These are phyloP conservation scores for Citeromyces nyonsensis DNA, from an alignment of 805 yeast genomes.

Conservation along the genomic window DNA sequence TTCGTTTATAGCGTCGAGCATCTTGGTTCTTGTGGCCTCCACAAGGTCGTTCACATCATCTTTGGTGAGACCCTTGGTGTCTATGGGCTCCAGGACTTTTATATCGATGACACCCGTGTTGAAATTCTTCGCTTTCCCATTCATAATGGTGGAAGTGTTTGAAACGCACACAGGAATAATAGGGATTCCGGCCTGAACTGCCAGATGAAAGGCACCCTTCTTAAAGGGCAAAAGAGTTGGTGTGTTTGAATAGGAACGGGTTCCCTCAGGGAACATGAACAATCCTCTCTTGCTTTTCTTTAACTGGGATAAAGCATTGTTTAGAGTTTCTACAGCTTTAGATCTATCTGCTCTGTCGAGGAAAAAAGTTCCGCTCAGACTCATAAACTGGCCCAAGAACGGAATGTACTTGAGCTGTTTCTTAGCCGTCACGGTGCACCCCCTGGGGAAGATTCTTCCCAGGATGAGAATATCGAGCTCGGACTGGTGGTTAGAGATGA, in stretches of 20 bases:
- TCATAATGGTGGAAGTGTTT: constrained; percentile 66
- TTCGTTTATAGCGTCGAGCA: constrained; percentile 27
- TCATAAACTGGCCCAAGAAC: constrained; percentile 94
- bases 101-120: constrained; percentile 63
- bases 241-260: constrained; percentile 63
- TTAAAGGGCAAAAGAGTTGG: constrained; percentile 77
- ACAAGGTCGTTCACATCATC: constrained; percentile 57
- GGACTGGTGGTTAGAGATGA: constrained; percentile 83
- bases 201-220: constrained; percentile 96
- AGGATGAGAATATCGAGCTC: constrained; percentile 71
- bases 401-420: constrained; percentile 74
- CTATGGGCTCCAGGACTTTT: constrained; percentile 69
- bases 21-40: constrained; percentile 35
- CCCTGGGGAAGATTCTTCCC: constrained; percentile 75
- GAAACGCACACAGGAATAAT: constrained; percentile 79
- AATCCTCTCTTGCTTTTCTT: constrained; percentile 54
- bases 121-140: constrained; percentile 45
- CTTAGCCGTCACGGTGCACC: constrained; percentile 88
- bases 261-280: constrained; percentile 95
- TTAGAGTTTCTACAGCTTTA: constrained; percentile 63
- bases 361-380: constrained; percentile 79
- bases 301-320: constrained; percentile 47
- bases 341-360: constrained; percentile 69
- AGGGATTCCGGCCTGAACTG: constrained; percentile 84
- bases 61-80: constrained; percentile 52